Evolutionary conservation across 2,329 filamentous ascomycete genomes (phyloP), one percentile per base, ranked within the genome.

Genomic region (Aspergillus candidus): DNA sequence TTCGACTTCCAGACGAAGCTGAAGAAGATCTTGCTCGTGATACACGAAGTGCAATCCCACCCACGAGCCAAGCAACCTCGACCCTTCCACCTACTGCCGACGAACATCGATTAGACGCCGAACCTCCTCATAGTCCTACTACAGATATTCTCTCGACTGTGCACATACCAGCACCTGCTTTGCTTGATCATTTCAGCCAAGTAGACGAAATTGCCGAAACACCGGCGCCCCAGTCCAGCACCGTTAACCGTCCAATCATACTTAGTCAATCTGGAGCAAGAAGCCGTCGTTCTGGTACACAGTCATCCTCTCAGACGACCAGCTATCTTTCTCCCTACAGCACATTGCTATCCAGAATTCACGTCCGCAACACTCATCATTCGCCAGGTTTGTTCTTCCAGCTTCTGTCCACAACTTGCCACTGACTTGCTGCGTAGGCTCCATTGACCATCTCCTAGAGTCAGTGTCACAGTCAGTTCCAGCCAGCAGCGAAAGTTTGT

Each of bases 131-230:
- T 27, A 27, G 22, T 6, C 6, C 22, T 27, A 7, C 22, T 27
- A 27, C 22, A 6, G 22, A 27, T 8, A 27, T 27, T 17, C 14
- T 33, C 40, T 8, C 13, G 11, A 15, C 22, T 6, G 22, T 27
- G 7, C 22, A 27, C 22, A 10, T 5, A 27, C 22, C 22, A 27
- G 22, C 7, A 6, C 22, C 6, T 27, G 22, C 6, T 27, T 27
- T 7, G 22, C 4, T 10, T 27, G 17, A 15, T 17, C 22, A n/a
- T 15, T 15, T 15, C n/a, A 36, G 13, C 11, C 38, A 44, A 36
- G 29, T 37, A 17, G 31, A 43, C 29, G 54, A 59, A 30, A 49
- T 60, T 39, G 49, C 54, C 7, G 56, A 57, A 40, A 60, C 55
- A 6, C 53, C 56, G 8, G 35, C 48, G 36, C 32, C 32, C 11